Percentiles rank a stretch among this genome's conserved stretches.
phyloP scores from a whole-genome alignment of 2,329 filamentous ascomycete genomes.

The Pseudogymnoascus sp. region DNA sequence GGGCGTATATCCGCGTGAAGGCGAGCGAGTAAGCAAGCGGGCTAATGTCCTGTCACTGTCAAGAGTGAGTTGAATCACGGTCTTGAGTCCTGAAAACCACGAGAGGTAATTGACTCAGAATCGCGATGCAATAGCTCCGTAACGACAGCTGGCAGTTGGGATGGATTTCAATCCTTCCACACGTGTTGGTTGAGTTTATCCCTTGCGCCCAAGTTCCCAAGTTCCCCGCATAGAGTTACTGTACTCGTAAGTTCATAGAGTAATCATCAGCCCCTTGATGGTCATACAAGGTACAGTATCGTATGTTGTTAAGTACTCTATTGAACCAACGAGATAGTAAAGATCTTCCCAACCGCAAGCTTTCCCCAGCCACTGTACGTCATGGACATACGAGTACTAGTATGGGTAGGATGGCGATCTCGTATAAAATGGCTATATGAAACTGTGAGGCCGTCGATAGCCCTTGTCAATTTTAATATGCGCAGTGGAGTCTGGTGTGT shows the following conservation, averaged over 20 bases:
- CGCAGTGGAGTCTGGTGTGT: conserved; percentile 1
- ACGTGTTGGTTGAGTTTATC: background rate
- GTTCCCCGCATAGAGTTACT: background rate
- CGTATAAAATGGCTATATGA: background rate
- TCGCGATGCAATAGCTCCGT: background rate
- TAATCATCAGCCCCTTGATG: conserved; percentile 6
- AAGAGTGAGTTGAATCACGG: conserved; percentile 3
- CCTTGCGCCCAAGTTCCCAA: background rate
- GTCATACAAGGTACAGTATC: background rate
- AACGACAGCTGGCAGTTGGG: background rate
- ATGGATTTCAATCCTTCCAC: background rate
- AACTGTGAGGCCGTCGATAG: background rate
- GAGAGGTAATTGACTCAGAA: background rate
- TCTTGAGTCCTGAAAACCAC: background rate
- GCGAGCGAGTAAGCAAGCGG: background rate
- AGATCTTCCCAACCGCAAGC: background rate
- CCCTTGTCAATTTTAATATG: background rate
- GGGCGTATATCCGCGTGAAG: conserved; percentile 2
- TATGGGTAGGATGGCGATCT: background rate
- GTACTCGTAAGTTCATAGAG: background rate
- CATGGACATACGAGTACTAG: background rate
- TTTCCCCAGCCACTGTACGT: background rate
- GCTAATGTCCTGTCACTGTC: background rate
- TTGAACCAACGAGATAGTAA: background rate
- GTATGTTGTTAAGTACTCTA: background rate